A percentile compares a stretch with the other conserved stretches of the same genome.
These are phyloP conservation scores for Phaeophleospora eucalypticola DNA, from an alignment of 2,329 filamentous ascomycete species.

Conservation along the genomic window DNA sequence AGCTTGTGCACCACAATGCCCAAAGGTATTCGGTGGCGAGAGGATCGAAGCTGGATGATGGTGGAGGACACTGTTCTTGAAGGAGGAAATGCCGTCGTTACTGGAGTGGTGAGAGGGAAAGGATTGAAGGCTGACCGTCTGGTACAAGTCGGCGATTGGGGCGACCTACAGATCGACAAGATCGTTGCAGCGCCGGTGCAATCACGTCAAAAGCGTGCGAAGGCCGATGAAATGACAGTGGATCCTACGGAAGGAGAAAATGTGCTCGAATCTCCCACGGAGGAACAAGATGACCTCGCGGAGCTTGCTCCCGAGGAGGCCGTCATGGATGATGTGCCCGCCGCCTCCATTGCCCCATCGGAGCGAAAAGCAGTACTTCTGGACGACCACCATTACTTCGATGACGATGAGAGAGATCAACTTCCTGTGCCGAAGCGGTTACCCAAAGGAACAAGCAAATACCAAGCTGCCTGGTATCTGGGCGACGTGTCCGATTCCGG, in stretches of 20 bases:
- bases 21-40: slow-evolving; percentile 92
- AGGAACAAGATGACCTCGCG: slow-evolving; percentile 77
- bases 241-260: slow-evolving; percentile 57
- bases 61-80: slow-evolving; percentile 76
- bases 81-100: slow-evolving; percentile 54
- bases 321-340: slow-evolving; percentile 65
- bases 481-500: slow-evolving; percentile 77
- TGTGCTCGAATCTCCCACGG: slow-evolving; percentile 66
- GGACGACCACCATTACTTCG: slow-evolving; percentile 97
- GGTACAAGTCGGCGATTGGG: slow-evolving; percentile 89
- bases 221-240: slow-evolving; percentile 59
- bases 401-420: slow-evolving; percentile 70
- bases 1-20: slow-evolving; percentile 88
- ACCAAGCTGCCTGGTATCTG: slow-evolving; percentile 92
- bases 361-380: slow-evolving; percentile 78
- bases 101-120: slow-evolving; percentile 79
- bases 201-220: slow-evolving; percentile 51
- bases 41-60: slow-evolving; percentile 93
- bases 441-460: slow-evolving; percentile 86
- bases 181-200: slow-evolving; percentile 72
- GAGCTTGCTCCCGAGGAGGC: slow-evolving; percentile 83
- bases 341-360: slow-evolving; percentile 46
- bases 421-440: slow-evolving; percentile 65
- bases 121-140: slow-evolving; percentile 85
- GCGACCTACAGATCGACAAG: slow-evolving; percentile 85